Evolutionary conservation across 257 asterid genomes (phyloP).

Genomic region (Solanum dulcamara): DNA sequence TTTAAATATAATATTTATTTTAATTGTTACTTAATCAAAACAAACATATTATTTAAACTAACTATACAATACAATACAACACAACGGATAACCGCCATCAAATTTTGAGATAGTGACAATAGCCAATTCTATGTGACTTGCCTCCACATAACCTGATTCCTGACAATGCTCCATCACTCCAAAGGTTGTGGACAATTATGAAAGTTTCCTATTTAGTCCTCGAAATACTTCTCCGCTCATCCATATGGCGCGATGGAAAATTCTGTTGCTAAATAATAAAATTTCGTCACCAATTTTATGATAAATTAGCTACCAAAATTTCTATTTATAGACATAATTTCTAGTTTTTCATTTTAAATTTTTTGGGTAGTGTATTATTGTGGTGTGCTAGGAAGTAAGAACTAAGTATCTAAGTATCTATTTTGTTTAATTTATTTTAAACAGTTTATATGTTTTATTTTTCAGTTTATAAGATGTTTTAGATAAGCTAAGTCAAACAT

Average conservation of each 20-base stretch:
- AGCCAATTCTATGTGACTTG: not conserved
- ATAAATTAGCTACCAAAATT: not conserved
- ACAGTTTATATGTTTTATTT: no score
- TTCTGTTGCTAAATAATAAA: not conserved
- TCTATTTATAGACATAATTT: not conserved
- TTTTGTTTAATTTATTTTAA: no score
- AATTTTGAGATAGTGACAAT: not conserved
- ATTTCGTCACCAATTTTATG: not conserved
- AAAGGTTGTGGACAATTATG: no score
- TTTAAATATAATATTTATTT: no score
- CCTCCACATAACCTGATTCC: not conserved
- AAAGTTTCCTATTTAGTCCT: not conserved
- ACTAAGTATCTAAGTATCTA: no score
- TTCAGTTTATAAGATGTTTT: no score
- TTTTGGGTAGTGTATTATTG: not conserved
- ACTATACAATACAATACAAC: no score
- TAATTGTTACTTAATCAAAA: no score
- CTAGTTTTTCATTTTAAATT: not conserved
- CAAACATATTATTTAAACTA: no score
- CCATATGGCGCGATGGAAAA: not conserved
- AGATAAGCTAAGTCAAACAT: no score
- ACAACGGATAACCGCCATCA: not conserved
- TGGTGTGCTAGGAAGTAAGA: not conserved
- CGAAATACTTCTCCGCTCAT: not conserved
- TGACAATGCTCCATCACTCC: no score